These are phyloP conservation scores for Zostera marina DNA, from an alignment of 116 monocot genomes.

Conservation along the genomic window DNA sequence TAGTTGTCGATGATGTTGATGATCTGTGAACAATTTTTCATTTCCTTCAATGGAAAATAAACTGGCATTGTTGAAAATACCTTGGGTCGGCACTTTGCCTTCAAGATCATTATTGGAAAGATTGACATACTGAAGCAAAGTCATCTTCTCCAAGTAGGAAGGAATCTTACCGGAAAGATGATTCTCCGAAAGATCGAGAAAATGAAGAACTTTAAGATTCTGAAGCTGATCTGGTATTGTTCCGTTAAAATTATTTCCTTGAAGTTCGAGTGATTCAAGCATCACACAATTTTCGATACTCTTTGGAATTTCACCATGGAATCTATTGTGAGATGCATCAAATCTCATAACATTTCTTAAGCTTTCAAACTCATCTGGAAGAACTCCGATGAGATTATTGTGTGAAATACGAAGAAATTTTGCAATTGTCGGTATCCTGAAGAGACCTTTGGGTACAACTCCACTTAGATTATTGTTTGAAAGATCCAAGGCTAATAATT, in stretches of 20 bases:
- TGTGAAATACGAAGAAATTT: no score
- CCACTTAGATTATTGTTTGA: not conserved
- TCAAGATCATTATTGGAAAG: constrained; percentile 12
- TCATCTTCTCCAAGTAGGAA: constrained; percentile 16
- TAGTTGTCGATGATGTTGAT: no score
- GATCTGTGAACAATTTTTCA: no score
- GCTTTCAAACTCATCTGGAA: constrained; percentile 17
- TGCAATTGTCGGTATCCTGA: not conserved
- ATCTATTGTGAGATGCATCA: constrained; percentile 15
- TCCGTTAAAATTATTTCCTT: not conserved
- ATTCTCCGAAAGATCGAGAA: constrained; percentile 20
- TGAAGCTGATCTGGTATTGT: not conserved
- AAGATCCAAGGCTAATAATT: not conserved
- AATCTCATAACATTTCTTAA: constrained; percentile 12
- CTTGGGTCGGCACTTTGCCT: constrained; percentile 2
- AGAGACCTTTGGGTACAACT: not conserved
- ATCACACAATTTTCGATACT: constrained; percentile 9
- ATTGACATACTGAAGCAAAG: constrained; percentile 11
- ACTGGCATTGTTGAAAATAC: no score
- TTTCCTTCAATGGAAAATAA: no score
- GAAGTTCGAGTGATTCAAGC: not conserved
- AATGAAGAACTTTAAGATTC: not conserved
- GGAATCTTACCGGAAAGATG: constrained; percentile 13
- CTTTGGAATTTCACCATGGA: not conserved
- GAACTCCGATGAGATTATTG: constrained; percentile 14